Conservation (phyloP, 768 basidiomycete genomes). For the Sarcodon sp. region DNA sequence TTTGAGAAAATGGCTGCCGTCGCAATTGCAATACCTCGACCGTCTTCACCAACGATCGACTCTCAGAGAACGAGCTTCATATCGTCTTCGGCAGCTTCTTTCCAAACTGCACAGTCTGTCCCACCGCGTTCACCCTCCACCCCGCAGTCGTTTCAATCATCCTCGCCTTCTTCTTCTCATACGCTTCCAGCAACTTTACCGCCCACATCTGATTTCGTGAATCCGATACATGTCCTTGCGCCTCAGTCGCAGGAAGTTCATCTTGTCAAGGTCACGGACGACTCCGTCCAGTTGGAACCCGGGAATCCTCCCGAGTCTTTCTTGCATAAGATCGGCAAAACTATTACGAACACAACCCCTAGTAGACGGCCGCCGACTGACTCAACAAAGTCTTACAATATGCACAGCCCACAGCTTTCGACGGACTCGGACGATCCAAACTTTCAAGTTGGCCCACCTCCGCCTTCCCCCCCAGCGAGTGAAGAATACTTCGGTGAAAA, state of each 20-base stretch:
- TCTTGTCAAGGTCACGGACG: conserved; percentile 39
- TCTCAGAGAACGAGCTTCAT: conserved; percentile 3
- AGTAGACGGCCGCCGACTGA: conserved; percentile 2
- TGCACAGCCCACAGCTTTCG: background rate
- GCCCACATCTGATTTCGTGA: conserved; percentile 11
- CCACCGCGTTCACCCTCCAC: background rate
- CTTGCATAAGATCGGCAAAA: conserved; percentile 21
- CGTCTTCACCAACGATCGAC: conserved; percentile 5
- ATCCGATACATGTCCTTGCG: conserved; percentile 20
- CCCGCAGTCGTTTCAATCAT: background rate
- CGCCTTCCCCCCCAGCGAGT: conserved; percentile 40
- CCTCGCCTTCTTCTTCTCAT: conserved; percentile 23
- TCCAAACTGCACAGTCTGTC: conserved; percentile 4
- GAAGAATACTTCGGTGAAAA: conserved; percentile 12
- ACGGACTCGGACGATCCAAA: conserved; percentile 5
- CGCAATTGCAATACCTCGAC: conserved; percentile 3
- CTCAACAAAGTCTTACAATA: background rate
- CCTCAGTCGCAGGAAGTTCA: conserved; percentile 35
- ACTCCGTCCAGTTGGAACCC: conserved; percentile 29
- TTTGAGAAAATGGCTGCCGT: no score
- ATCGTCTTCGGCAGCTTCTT: conserved; percentile 6
- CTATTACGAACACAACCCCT: conserved; percentile 14
- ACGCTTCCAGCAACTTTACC: conserved; percentile 11
- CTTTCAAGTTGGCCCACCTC: conserved; percentile 36
- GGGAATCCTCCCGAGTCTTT: conserved; percentile 21